These are phyloP conservation scores for Penicillium sp. DNA, from an alignment of 2,329 filamentous ascomycete genomes.

Conservation along the genomic window DNA sequence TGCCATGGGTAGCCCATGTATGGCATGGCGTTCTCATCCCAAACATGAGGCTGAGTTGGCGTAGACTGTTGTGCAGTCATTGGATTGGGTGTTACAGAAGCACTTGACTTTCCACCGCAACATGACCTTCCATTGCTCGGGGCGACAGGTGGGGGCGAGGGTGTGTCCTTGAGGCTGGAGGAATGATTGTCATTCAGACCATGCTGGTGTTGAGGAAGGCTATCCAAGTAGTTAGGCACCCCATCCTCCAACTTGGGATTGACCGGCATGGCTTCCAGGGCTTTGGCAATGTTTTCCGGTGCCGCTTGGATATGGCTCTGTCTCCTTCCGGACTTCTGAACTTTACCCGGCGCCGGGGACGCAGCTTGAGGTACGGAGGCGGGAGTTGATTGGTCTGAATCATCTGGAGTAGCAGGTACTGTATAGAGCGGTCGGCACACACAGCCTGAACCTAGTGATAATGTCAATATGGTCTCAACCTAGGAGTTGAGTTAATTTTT, in stretches of 20 bases:
- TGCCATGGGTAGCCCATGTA: constrained; percentile 26
- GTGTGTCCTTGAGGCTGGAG: constrained; percentile 5
- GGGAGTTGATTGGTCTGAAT: constrained; percentile 14
- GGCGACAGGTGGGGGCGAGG: constrained; percentile 1
- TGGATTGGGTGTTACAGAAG: not conserved
- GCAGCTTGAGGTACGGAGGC: constrained; percentile 17
- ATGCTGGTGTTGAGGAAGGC: constrained; percentile 11
- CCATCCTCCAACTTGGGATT: constrained; percentile 24
- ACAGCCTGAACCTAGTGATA: constrained; percentile 37
- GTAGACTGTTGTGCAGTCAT: not conserved
- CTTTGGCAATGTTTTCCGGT: constrained; percentile 37
- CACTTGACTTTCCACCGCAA: constrained; percentile 25
- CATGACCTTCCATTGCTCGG: constrained; percentile 28
- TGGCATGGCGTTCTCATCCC: constrained; percentile 7
- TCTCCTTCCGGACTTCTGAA: constrained; percentile 38
- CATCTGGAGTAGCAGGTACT: constrained; percentile 25
- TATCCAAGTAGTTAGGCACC: constrained; percentile 4
- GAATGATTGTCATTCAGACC: constrained; percentile 4
- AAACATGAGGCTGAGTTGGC: constrained; percentile 7
- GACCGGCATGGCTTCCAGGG: constrained; percentile 30
- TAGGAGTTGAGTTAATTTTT: not conserved
- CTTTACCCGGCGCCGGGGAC: constrained; percentile 30
- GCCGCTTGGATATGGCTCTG: constrained; percentile 35
- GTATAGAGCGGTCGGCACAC: constrained; percentile 45
- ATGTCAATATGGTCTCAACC: not conserved